Percentiles rank a stretch among this genome's conserved stretches.
phyloP scores from a whole-genome alignment of 768 basidiomycete genomes.

The Daedaleopsis nitida region DNA sequence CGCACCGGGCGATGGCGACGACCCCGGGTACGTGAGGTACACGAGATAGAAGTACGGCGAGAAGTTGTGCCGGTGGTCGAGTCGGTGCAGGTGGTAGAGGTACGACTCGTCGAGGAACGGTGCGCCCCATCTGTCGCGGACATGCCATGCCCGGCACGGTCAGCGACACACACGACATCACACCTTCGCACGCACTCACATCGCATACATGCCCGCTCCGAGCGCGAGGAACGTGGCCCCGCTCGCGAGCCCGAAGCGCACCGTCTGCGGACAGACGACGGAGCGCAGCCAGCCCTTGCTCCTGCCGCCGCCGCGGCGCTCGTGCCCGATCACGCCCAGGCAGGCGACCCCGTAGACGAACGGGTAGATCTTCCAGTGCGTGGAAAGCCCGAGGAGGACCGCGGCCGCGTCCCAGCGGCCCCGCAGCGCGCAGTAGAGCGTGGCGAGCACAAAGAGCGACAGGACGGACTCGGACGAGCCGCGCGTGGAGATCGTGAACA shows the following conservation, averaged over 20 bases:
- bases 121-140: conserved; percentile 78
- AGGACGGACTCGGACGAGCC: conserved; percentile 94
- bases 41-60: conserved; percentile 96
- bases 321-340: conserved; percentile 51
- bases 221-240: conserved; percentile 67
- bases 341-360: conserved; percentile 86
- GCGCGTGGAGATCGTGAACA: conserved; percentile 94
- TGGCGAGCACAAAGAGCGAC: conserved; percentile 73
- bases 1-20: conserved; percentile 22
- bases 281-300: conserved; percentile 39
- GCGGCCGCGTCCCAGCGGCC: conserved; percentile 68
- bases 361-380: conserved; percentile 98
- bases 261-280: conserved; percentile 50
- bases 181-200: conserved; percentile 51
- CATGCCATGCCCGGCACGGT: no score
- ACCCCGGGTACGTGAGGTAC: conserved; percentile 77
- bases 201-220: conserved; percentile 64
- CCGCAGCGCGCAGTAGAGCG: conserved; percentile 61
- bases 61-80: conserved; percentile 98
- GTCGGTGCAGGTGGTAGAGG: conserved; percentile 86
- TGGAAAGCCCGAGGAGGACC: conserved; percentile 73
- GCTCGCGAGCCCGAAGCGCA: conserved; percentile 72
- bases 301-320: conserved; percentile 21
- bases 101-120: conserved; percentile 92
- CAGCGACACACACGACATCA: no score